These are phyloP conservation scores for Funneliformis caledonium DNA, from an alignment of 371 early-diverging fungal species.

Conservation along the genomic window DNA sequence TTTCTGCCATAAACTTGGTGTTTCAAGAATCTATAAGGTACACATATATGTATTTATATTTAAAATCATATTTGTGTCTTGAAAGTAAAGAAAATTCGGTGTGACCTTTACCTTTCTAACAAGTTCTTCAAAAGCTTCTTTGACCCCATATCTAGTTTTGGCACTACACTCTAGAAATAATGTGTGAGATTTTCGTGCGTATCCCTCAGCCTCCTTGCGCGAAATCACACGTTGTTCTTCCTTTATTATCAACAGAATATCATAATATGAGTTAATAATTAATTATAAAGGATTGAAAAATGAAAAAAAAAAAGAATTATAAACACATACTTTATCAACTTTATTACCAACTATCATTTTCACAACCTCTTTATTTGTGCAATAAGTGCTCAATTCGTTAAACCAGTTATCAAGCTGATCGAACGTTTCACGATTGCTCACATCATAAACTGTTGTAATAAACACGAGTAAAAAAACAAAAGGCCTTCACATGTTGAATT, in stretches of 20 bases:
- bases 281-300: neutral
- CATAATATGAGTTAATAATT: neutral
- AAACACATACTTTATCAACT: constrained; percentile 79
- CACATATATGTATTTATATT: neutral
- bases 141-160: constrained; percentile 87
- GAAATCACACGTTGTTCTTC: constrained; percentile 81
- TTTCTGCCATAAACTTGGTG: constrained; percentile 29
- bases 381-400: constrained; percentile 93
- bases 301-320: neutral
- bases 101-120: constrained; percentile 72
- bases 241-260: constrained; percentile 44
- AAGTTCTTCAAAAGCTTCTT: constrained; percentile 88
- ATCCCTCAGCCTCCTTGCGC: constrained; percentile 86
- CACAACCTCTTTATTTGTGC: constrained; percentile 82
- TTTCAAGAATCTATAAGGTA: constrained; percentile 10
- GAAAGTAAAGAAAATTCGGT: neutral
- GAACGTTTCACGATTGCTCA: constrained; percentile 91
- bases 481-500: neutral
- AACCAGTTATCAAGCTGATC: constrained; percentile 93
- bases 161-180: constrained; percentile 96
- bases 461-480: constrained; percentile 8
- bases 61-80: neutral
- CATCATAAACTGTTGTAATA: constrained; percentile 85
- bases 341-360: constrained; percentile 98
- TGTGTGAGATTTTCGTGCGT: constrained; percentile 84